phyloP scores from a whole-genome alignment of 805 yeast genomes.

The Sugiyamaella smithiae region DNA sequence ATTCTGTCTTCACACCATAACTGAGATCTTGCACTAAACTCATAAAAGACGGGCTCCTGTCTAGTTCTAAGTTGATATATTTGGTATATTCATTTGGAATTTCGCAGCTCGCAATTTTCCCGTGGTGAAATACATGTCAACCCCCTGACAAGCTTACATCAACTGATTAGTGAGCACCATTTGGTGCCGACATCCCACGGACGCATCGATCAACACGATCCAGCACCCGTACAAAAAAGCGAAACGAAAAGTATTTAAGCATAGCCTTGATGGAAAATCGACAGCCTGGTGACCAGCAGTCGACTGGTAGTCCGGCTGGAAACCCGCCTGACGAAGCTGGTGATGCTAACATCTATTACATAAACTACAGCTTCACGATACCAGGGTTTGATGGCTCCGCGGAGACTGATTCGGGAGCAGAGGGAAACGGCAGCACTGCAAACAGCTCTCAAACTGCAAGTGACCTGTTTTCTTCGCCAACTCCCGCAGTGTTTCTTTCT shows the following conservation, averaged over 20 bases:
- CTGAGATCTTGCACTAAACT: no score
- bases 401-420: no score
- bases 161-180: not conserved
- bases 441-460: not conserved
- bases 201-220: not conserved
- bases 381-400: conserved; percentile 10
- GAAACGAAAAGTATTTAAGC: not conserved
- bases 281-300: not conserved
- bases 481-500: no score
- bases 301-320: no score
- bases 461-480: no score
- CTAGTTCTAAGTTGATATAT: not conserved
- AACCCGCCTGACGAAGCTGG: conserved; percentile 1
- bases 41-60: not conserved
- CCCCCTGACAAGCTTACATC: not conserved
- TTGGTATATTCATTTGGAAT: not conserved
- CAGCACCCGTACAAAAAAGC: not conserved
- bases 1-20: no score
- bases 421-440: no score
- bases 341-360: conserved; percentile 11
- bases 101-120: no score
- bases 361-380: conserved; percentile 20
- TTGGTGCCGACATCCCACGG: not conserved
- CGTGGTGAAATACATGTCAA: no score
- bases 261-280: conserved; percentile 3